Conservation (phyloP, 2,329 filamentous ascomycete species). For the Pseudogymnoascus sp. region DNA sequence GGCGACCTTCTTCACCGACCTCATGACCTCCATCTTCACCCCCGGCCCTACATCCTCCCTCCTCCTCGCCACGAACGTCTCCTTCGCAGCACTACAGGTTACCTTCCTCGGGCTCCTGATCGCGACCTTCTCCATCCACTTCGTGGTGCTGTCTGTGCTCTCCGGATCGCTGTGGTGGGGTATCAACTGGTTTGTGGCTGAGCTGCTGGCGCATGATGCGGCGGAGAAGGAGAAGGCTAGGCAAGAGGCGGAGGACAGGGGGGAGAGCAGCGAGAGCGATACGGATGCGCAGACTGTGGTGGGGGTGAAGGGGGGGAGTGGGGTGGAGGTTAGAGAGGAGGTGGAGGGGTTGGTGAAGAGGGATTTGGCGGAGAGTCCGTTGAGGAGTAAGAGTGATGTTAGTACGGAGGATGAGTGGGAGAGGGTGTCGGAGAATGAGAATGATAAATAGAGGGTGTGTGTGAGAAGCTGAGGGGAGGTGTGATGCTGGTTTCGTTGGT, state of each 20-base stretch:
- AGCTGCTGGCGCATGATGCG: constrained; percentile 43
- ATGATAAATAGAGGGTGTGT: constrained; percentile 38
- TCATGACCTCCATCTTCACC: constrained; percentile 90
- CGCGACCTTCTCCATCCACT: constrained; percentile 82
- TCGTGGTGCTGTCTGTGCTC: constrained; percentile 70
- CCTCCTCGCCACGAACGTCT: constrained; percentile 79
- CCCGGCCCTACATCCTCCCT: constrained; percentile 84
- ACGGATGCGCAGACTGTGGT: constrained; percentile 46
- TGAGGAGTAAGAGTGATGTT: constrained; percentile 44
- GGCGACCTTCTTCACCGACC: constrained; percentile 60
- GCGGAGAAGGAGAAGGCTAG: constrained; percentile 35
- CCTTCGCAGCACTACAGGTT: constrained; percentile 77
- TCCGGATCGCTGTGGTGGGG: constrained; percentile 81
- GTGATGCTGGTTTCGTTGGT: not conserved
- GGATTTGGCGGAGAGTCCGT: constrained; percentile 23
- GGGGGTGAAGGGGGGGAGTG: constrained; percentile 26
- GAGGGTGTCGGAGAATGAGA: constrained; percentile 73
- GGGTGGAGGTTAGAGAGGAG: constrained; percentile 20
- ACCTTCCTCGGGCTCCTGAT: constrained; percentile 69
- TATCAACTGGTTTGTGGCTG: constrained; percentile 93
- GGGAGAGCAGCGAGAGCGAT: constrained; percentile 30
- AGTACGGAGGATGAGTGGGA: constrained; percentile 98
- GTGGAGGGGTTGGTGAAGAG: constrained; percentile 16
- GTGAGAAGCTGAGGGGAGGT: not conserved
- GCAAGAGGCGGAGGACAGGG: constrained; percentile 31